Percentiles rank a stretch among this genome's conserved stretches.
Evolutionary conservation across 345 rosid species (phyloP).

Genomic region (Lepidium didymum): DNA sequence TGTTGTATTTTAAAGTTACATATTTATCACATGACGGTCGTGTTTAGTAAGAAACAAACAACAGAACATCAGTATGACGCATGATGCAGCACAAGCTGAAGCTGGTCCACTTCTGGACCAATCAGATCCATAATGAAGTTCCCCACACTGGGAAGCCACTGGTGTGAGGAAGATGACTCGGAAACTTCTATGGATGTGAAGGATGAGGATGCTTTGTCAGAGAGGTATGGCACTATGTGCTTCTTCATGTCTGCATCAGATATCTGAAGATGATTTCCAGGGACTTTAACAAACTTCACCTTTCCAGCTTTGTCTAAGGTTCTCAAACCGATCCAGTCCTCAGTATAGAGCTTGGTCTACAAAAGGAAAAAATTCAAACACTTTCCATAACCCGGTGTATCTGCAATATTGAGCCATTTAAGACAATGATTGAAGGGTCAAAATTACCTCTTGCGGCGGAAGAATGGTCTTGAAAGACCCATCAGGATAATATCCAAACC

Average conservation of each 20-base stretch:
- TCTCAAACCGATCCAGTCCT: constrained; percentile 78
- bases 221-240: constrained; percentile 54
- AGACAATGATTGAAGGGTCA: neutral
- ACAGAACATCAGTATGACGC: constrained; percentile 7
- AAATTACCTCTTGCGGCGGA: constrained; percentile 51
- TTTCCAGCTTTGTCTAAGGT: constrained; percentile 63
- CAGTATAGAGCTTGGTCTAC: constrained; percentile 52
- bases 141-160: constrained; percentile 31
- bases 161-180: constrained; percentile 14
- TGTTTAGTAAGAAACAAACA: constrained; percentile 10
- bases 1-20: neutral
- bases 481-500: constrained; percentile 81
- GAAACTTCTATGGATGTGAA: neutral
- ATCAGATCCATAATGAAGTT: constrained; percentile 26
- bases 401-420: neutral
- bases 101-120: constrained; percentile 23
- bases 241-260: constrained; percentile 50
- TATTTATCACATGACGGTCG: neutral
- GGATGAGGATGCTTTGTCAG: constrained; percentile 25
- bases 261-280: constrained; percentile 59
- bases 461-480: constrained; percentile 50
- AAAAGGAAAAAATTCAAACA: neutral
- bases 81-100: constrained; percentile 20
- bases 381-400: neutral
- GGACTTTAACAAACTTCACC: constrained; percentile 48